phyloP scores from a whole-genome alignment of 1,139 yeast genomes.

The Diutina pseudorugosa region DNA sequence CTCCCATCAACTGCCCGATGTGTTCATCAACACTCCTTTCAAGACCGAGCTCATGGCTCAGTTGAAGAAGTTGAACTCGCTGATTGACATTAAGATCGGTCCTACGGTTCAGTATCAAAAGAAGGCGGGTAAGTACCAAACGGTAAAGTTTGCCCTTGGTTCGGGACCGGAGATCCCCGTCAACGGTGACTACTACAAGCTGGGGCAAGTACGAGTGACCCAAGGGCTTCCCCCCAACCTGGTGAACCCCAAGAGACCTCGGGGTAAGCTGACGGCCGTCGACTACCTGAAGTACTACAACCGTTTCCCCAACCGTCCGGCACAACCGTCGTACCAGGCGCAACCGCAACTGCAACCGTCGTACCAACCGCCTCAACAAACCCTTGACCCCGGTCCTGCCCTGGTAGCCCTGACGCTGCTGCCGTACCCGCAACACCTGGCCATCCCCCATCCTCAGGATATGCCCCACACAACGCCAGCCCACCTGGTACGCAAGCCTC shows the following conservation, averaged over 20 bases:
- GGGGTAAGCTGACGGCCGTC: constrained; percentile 25
- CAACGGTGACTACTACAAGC: constrained; percentile 68
- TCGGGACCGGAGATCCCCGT: constrained; percentile 26
- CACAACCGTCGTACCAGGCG: constrained; percentile 4
- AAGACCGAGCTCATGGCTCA: constrained; percentile 85
- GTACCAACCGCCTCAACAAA: not conserved
- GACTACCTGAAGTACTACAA: constrained; percentile 34
- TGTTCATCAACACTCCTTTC: constrained; percentile 66
- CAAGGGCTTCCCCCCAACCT: constrained; percentile 71
- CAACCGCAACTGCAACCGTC: not conserved
- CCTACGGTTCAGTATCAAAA: constrained; percentile 73
- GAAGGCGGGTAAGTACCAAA: constrained; percentile 76
- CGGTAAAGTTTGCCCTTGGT: constrained; percentile 56
- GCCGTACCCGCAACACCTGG: constrained; percentile 12
- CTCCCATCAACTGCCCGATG: constrained; percentile 56
- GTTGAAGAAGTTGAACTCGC: constrained; percentile 49
- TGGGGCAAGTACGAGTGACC: constrained; percentile 74
- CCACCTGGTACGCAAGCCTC: constrained; percentile 7
- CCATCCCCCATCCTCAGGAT: constrained; percentile 8
- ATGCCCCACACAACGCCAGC: constrained; percentile 5
- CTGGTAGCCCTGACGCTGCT: constrained; percentile 8
- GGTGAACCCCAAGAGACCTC: constrained; percentile 61
- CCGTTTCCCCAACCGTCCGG: constrained; percentile 12
- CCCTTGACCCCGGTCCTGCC: constrained; percentile 8
- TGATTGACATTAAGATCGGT: constrained; percentile 53